These are phyloP conservation scores for Lactarius vividus DNA, from an alignment of 768 basidiomycete species.

Conservation along the genomic window DNA sequence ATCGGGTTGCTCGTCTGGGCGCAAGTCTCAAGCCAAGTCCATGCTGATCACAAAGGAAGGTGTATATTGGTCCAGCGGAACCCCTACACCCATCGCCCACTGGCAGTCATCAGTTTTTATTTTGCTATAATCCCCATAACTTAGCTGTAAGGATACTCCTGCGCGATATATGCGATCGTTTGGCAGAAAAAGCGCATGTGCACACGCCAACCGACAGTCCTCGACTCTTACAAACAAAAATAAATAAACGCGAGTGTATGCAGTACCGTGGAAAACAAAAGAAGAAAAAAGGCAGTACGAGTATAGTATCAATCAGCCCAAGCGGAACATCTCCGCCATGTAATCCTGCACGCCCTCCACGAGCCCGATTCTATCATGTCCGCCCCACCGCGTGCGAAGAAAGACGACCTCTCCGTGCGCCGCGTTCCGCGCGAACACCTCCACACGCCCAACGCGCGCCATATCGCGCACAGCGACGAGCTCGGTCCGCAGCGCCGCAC, in stretches of 20 bases:
- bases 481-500: slow-evolving; percentile 42
- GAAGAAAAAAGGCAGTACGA: not conserved
- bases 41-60: not conserved
- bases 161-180: not conserved
- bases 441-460: slow-evolving; percentile 48
- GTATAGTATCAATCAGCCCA: slow-evolving; percentile 11
- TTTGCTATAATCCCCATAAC: too few species aligned
- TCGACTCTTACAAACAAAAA: not conserved
- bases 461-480: slow-evolving; percentile 47
- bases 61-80: not conserved
- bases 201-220: not conserved
- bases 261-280: not conserved
- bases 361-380: slow-evolving; percentile 55
- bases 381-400: slow-evolving; percentile 55
- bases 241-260: not conserved
- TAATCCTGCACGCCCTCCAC: slow-evolving; percentile 71
- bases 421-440: slow-evolving; percentile 48
- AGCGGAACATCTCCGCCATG: slow-evolving; percentile 34
- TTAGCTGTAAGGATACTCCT: not conserved
- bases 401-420: slow-evolving; percentile 47
- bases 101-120: too few species aligned
- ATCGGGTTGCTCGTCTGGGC: too few species aligned
- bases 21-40: too few species aligned
- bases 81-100: not conserved
- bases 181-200: not conserved